Base-by-base conservation (phyloP, 2,329 filamentous ascomycete species). In the Colletotrichum somersetense region DNA sequence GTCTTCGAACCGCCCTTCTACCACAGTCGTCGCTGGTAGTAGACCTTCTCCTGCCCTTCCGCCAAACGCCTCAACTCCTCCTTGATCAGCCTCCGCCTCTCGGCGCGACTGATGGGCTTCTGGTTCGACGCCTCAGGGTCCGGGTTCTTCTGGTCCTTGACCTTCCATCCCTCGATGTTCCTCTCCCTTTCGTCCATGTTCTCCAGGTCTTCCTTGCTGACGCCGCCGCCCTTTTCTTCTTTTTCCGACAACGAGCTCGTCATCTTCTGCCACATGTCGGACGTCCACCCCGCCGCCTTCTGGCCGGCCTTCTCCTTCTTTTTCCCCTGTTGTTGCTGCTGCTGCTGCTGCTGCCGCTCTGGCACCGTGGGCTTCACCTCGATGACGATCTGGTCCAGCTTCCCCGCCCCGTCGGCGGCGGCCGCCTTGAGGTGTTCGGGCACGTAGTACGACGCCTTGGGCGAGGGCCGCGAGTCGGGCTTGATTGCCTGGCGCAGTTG, bases 401-500 rank as follows among this genome's bases (percentile, higher is more conserved):
- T 75, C 20, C 30, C 58, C 18, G 46, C 55, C 52, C n/a, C 59
- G 55, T 52, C 38, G 33, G 26, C 46, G 1, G 87, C 77, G 6
- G 85, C 30, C 30, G 30, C 75, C 68, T 83, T 82, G 77, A 89
- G 88, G 33, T 83, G 82, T 70, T 88, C 86, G 0, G 87, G 87
- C 1, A 89, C 79, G 77, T 86, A 85, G 66, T 72, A 72, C 46
- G 69, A 72, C 56, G 85, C 82, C 71, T 85, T 84, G 7, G 86
- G 85, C 1, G 83, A 83, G 7, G 85, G 83, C 11, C 78, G 83
- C 33, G 66, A 42, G 16, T 86, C 79, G 62, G 86, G 87, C 75
- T 87, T 88, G 77, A 97, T 91, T 23, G 93, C 93, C 67, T 87
- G 85, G 77, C 96, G 93, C 42, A 98, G 87, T 76, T 92, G 91